These are phyloP conservation scores for Diatrype stigma DNA, from an alignment of 2,329 filamentous ascomycete species.

Conservation along the genomic window DNA sequence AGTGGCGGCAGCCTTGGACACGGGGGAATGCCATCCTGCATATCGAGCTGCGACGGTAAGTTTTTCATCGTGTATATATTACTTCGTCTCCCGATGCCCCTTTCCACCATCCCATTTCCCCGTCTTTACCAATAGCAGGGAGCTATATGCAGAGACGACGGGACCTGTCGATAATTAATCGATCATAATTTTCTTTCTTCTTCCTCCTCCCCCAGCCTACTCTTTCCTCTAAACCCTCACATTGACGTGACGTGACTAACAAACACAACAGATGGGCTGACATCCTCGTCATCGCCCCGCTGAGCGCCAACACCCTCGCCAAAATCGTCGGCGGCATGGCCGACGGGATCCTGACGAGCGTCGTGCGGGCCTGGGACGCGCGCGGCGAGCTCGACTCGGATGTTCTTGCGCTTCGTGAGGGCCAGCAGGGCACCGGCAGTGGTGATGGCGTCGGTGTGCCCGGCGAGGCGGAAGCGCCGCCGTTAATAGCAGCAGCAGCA, in stretches of 20 bases:
- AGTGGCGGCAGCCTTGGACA: slow-evolving; percentile 77
- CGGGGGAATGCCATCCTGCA: slow-evolving; percentile 79
- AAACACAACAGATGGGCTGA: slow-evolving; percentile 68
- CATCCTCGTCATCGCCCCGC: slow-evolving; percentile 72
- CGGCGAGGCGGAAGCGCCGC: neutral
- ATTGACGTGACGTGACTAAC: too few species aligned
- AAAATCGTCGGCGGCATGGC: slow-evolving; percentile 76
- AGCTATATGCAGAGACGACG: neutral
- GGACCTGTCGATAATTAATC: neutral
- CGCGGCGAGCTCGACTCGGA: slow-evolving; percentile 52
- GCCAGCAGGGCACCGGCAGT: neutral
- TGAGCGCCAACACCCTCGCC: slow-evolving; percentile 81
- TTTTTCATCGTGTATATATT: neutral
- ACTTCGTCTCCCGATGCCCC: too few species aligned
- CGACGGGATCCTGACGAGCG: slow-evolving; percentile 69
- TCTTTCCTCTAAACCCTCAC: too few species aligned
- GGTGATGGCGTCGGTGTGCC: neutral
- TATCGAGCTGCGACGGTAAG: slow-evolving; percentile 72
- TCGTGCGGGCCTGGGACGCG: slow-evolving; percentile 85
- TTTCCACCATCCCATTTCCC: too few species aligned
- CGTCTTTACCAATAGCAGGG: too few species aligned
- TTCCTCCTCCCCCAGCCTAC: too few species aligned
- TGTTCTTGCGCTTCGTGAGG: neutral
- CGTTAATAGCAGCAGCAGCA: too few species aligned
- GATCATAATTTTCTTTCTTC: too few species aligned